These are phyloP conservation scores for Phytophthora litchii DNA, from an alignment of 352 stramenopile species.

Conservation along the genomic window DNA sequence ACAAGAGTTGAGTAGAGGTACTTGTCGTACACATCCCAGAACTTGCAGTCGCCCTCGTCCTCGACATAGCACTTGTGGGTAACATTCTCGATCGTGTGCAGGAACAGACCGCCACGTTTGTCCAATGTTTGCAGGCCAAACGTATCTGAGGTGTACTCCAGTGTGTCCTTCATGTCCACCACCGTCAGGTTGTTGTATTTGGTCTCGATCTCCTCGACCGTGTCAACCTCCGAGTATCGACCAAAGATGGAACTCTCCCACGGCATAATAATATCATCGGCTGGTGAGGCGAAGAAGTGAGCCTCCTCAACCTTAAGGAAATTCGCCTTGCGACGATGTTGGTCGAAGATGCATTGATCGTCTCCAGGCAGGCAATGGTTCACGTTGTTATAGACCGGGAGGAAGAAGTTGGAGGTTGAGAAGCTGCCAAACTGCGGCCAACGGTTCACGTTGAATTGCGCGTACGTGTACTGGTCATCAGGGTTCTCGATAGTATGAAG, in stretches of 20 bases:
- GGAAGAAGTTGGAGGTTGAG: conserved; percentile 26
- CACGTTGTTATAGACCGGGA: conserved; percentile 11
- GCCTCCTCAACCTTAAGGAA: conserved; percentile 34
- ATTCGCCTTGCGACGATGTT: conserved; percentile 28
- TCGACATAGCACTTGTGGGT: conserved; percentile 40
- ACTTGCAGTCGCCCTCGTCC: conserved; percentile 28
- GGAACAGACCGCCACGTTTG: conserved; percentile 25
- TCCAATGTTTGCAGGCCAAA: conserved; percentile 48
- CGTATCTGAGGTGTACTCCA: conserved; percentile 45
- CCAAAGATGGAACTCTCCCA: conserved; percentile 10
- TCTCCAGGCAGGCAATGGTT: too few species aligned
- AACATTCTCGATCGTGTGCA: conserved; percentile 33
- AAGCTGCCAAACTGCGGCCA: conserved; percentile 28
- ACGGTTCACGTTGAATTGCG: conserved; percentile 33
- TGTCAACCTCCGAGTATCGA: too few species aligned
- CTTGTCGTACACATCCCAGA: conserved; percentile 30
- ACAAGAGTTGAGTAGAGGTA: conserved; percentile 31
- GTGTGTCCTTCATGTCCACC: conserved; percentile 33
- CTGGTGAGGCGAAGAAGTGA: conserved; percentile 49
- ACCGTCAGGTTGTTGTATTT: too few species aligned
- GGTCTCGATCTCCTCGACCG: conserved; percentile 30
- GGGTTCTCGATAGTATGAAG: conserved; percentile 20
- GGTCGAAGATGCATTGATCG: too few species aligned
- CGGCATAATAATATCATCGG: conserved; percentile 32
- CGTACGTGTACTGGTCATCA: conserved; percentile 25